phyloP scores from a whole-genome alignment of 495 filamentous ascomycete genomes.

The Xylaria scruposa region DNA sequence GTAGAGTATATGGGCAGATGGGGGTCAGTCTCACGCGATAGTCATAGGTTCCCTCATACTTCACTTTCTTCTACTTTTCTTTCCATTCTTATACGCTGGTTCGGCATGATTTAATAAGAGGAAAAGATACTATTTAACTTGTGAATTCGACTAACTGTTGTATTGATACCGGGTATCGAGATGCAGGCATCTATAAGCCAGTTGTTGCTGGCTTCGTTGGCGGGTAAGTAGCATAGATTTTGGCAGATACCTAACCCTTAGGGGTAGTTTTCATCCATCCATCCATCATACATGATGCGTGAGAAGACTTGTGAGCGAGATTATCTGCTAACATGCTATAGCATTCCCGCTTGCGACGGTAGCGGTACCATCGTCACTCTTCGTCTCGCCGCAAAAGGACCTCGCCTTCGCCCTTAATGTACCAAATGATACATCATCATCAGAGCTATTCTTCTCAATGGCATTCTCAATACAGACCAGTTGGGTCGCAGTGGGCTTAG shows the following conservation, averaged over 20 bases:
- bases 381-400: conserved; percentile 43
- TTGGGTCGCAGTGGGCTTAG: conserved; percentile 62
- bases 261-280: background rate
- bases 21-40: background rate
- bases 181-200: conserved; percentile 34
- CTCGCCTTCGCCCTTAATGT: conserved; percentile 56
- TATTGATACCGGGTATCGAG: background rate
- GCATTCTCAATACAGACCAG: conserved; percentile 47
- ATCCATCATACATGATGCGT: background rate
- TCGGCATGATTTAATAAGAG: background rate
- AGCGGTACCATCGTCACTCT: conserved; percentile 41
- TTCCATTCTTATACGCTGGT: background rate
- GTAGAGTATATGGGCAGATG: background rate
- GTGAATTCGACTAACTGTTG: background rate
- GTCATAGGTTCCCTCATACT: background rate
- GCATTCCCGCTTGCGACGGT: conserved; percentile 27
- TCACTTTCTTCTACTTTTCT: background rate
- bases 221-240: conserved; percentile 14
- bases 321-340: conserved; percentile 19
- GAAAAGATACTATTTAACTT: background rate
- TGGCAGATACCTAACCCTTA: background rate
- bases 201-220: conserved; percentile 32
- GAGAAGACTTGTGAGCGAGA: background rate
- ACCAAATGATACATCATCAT: conserved; percentile 41
- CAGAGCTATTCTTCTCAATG: conserved; percentile 57